Conservation (phyloP, 2,329 filamentous ascomycete species). For the Sphaceloma murrayae region DNA sequence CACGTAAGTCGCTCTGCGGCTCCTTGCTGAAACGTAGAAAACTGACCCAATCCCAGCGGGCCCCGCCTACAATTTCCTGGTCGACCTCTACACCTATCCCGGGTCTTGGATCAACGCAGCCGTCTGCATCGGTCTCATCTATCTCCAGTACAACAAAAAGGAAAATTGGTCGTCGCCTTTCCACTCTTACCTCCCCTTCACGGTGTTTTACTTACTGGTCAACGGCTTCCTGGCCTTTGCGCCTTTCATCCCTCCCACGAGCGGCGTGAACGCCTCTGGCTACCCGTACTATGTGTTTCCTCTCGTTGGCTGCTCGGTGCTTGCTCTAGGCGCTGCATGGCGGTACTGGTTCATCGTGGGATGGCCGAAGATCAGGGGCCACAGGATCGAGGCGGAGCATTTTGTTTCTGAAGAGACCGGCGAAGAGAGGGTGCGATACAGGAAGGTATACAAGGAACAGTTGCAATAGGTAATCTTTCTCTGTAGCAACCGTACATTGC, state of each 20-base stretch:
- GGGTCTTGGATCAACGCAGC: slow-evolving; percentile 7
- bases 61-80: slow-evolving; percentile 55
- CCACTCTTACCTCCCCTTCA: slow-evolving; percentile 41
- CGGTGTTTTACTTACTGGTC: slow-evolving; percentile 43
- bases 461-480: neutral
- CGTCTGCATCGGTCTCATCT: slow-evolving; percentile 1
- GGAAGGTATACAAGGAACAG: slow-evolving; percentile 9
- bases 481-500: neutral
- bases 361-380: slow-evolving; percentile 10
- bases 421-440: slow-evolving; percentile 5
- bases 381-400: slow-evolving; percentile 14
- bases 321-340: slow-evolving; percentile 2
- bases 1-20: too few relatives aligned
- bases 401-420: slow-evolving; percentile 13
- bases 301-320: neutral
- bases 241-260: slow-evolving; percentile 42
- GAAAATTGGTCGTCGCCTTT: slow-evolving; percentile 40
- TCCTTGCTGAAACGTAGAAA: too few relatives aligned
- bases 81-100: slow-evolving; percentile 32
- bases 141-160: slow-evolving; percentile 10
- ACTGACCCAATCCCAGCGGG: slow-evolving; percentile 32
- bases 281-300: slow-evolving; percentile 14
- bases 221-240: slow-evolving; percentile 45
- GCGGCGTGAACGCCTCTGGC: slow-evolving; percentile 22
- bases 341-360: slow-evolving; percentile 14